Percentiles rank a stretch among this genome's conserved stretches.
phyloP scores from a whole-genome alignment of 2,329 filamentous ascomycete genomes.

The Stromatinia cepivora region DNA sequence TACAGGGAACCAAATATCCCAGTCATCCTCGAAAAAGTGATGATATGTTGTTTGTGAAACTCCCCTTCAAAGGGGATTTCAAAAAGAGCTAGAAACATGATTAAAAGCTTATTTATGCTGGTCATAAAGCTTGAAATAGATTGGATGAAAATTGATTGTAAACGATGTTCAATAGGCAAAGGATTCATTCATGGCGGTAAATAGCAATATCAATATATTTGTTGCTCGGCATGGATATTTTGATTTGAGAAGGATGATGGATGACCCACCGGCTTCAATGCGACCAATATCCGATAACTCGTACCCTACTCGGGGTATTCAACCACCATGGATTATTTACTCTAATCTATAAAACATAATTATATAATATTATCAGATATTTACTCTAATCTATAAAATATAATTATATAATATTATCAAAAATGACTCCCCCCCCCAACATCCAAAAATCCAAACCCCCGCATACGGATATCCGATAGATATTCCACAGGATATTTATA shows the following conservation, averaged over 20 bases:
- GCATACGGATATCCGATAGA: too few relatives aligned
- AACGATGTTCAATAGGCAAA: neutral
- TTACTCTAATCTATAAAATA: too few relatives aligned
- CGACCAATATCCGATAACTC: neutral
- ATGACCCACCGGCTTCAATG: constrained; percentile 1
- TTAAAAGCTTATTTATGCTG: neutral
- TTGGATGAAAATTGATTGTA: neutral
- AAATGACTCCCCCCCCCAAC: too few relatives aligned
- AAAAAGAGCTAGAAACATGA: neutral
- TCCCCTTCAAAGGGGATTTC: too few relatives aligned
- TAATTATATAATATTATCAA: too few relatives aligned
- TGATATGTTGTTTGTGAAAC: neutral
- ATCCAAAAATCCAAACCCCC: too few relatives aligned
- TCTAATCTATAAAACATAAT: too few relatives aligned
- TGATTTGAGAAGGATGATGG: constrained; percentile 7
- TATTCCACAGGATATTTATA: too few relatives aligned
- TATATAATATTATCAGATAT: too few relatives aligned
- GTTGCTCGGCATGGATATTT: constrained; percentile 15
- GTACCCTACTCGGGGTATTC: too few relatives aligned
- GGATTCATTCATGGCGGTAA: constrained; percentile 19
- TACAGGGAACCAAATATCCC: neutral
- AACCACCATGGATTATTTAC: too few relatives aligned
- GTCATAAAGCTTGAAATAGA: neutral
- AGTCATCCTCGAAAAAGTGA: neutral
- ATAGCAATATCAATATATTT: constrained; percentile 22